Evolutionary conservation across 306 rosid genomes (phyloP).

Genomic region (Pachyrhizus erosus): DNA sequence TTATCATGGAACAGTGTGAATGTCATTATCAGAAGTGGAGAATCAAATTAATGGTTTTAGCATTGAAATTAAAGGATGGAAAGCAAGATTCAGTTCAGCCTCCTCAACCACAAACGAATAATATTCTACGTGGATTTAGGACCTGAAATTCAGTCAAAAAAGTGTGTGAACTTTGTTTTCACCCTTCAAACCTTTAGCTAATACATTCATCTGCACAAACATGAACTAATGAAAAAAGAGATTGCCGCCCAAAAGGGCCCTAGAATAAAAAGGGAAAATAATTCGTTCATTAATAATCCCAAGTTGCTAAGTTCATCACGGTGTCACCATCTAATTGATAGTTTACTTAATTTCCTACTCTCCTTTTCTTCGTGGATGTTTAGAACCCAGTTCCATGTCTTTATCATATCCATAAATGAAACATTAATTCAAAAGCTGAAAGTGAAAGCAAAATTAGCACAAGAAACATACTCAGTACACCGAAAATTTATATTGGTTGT

Average conservation of each 20-base stretch:
- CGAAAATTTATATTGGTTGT: too few species aligned
- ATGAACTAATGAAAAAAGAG: not conserved
- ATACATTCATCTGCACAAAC: constrained; percentile 12
- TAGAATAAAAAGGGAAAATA: not conserved
- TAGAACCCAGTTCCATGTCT: constrained; percentile 52
- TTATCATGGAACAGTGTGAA: not conserved
- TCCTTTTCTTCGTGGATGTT: not conserved
- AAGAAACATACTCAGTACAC: too few species aligned
- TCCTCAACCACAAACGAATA: constrained; percentile 45
- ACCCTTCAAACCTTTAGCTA: constrained; percentile 3
- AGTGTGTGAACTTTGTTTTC: constrained; percentile 43
- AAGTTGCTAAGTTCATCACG: not conserved
- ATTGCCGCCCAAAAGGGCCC: constrained; percentile 20
- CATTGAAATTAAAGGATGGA: constrained; percentile 33
- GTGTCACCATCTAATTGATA: constrained; percentile 30
- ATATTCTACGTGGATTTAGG: constrained; percentile 24
- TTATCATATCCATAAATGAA: not conserved
- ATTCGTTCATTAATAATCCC: not conserved
- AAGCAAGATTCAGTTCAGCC: constrained; percentile 48
- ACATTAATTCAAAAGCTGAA: constrained; percentile 23
- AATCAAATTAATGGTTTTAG: constrained; percentile 49
- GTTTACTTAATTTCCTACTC: not conserved
- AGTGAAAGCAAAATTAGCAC: too few species aligned
- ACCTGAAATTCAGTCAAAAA: constrained; percentile 38
- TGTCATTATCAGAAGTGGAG: constrained; percentile 49